Percentiles rank a stretch among this genome's conserved stretches.
Evolutionary conservation across 2,329 filamentous ascomycete genomes (phyloP).

Genomic region (Harringtonia lauricola): DNA sequence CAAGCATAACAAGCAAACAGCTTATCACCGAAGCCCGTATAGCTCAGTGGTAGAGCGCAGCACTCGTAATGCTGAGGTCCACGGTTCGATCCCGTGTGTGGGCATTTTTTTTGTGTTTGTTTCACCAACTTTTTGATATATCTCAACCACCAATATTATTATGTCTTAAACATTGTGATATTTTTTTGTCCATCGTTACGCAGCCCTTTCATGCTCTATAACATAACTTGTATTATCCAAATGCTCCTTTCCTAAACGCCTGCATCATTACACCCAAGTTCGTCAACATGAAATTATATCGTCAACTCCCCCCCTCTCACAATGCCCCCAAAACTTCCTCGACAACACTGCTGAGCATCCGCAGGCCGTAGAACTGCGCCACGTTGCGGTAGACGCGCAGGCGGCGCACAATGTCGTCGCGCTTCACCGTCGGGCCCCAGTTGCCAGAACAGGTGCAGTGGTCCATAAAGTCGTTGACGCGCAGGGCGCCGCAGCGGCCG

Average conservation of each 20-base stretch:
- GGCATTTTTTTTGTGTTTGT: constrained; percentile 3
- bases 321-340: constrained; percentile 44
- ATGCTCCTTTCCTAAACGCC: too few species aligned
- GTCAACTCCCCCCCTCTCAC: constrained; percentile 15
- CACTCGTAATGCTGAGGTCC: constrained; percentile 12
- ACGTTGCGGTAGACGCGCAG: constrained; percentile 64
- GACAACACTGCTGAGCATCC: constrained; percentile 70
- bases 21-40: constrained; percentile 5
- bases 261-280: too few species aligned
- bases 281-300: not conserved
- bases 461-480: constrained; percentile 91
- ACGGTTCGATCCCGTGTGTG: constrained; percentile 11
- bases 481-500: constrained; percentile 54
- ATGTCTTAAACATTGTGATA: too few species aligned
- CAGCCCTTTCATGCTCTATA: too few species aligned
- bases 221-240: too few species aligned
- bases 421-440: constrained; percentile 65
- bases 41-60: constrained; percentile 12
- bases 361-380: constrained; percentile 66
- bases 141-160: too few species aligned
- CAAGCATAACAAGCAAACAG: too few species aligned
- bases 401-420: constrained; percentile 51
- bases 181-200: too few species aligned
- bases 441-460: constrained; percentile 87
- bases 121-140: too few species aligned